Percentiles rank a stretch among this genome's conserved stretches.
phyloP scores from a whole-genome alignment of 768 basidiomycete species.

The Pisolithus orientalis region DNA sequence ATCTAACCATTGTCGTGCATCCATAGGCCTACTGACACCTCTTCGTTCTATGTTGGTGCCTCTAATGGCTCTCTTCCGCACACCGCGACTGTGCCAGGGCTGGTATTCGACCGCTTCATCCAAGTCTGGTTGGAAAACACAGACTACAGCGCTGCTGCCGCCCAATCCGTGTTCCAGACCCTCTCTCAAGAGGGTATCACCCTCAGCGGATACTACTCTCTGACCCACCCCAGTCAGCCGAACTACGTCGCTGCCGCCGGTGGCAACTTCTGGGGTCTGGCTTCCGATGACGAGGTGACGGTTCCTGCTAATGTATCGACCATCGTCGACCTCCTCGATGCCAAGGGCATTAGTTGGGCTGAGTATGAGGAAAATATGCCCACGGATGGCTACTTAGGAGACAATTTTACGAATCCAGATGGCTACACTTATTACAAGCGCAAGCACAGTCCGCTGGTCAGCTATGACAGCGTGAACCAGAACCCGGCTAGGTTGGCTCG shows the following conservation, averaged over 20 bases:
- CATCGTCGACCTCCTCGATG: conserved; percentile 52
- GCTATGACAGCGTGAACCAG: conserved; percentile 43
- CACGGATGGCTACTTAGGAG: conserved; percentile 38
- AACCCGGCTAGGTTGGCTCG: conserved; percentile 34
- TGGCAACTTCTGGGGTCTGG: conserved; percentile 47
- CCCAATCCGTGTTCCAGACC: conserved; percentile 21
- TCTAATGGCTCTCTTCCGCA: conserved; percentile 37
- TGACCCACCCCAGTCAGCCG: conserved; percentile 56
- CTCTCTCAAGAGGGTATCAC: conserved; percentile 46
- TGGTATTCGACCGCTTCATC: conserved; percentile 39
- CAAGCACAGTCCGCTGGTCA: conserved; percentile 48
- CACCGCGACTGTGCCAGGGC: conserved; percentile 31
- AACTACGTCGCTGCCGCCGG: conserved; percentile 47
- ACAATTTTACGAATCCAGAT: conserved; percentile 24
- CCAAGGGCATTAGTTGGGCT: conserved; percentile 52
- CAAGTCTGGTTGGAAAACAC: conserved; percentile 59
- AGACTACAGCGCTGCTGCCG: conserved; percentile 32
- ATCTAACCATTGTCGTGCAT: neutral
- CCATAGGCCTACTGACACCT: conserved; percentile 17
- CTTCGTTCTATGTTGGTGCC: conserved; percentile 34
- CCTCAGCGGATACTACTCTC: conserved; percentile 38
- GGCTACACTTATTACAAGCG: conserved; percentile 45
- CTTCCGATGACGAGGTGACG: conserved; percentile 31
- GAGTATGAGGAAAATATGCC: conserved; percentile 57
- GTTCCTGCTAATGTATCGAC: conserved; percentile 46